Evolutionary conservation across 768 basidiomycete species (phyloP), one percentile per base, ranked within the genome.

Genomic region (Xanthoconium purpureum): DNA sequence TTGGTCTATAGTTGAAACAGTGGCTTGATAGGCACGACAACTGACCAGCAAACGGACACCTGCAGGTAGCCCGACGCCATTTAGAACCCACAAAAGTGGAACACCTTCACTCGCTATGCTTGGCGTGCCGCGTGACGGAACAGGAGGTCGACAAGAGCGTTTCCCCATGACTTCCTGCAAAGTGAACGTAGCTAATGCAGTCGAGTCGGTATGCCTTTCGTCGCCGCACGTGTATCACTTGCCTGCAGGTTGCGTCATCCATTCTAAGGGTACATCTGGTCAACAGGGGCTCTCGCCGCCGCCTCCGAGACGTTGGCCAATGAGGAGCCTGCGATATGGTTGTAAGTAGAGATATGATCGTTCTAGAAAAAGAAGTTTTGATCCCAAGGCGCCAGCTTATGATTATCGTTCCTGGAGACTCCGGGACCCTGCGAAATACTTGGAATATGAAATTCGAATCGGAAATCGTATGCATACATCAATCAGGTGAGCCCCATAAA

Each of bases 1-100:
- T 33, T 24, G 38, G 15, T 37, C 43, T 20, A 29, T 32, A 28
- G 18, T 38, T 49, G 37, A 29, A 47, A 18, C 28, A 14, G 65
- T 66, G 66, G 56, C 63, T 67, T 67, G 66, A 65, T 59, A 44
- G 36, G 35, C 8, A 48, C 55, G 33, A 47, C 56, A 50, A 40
- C 44, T 32, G 9, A 28, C 43, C 37, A 45, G 45, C n/a, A 28
- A 17, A 51, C 11, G 50, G 15, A 52, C 52, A 36, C 52, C 54
- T 56, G 59, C 55, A 57, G 53, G 55, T 32, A 49, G n/a, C n/a
- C 51, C 59, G 42, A 64, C 47, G 44, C 56, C 56, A 49, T 56
- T 11, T n/a, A 50, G 38, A 43, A 28, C 46, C 62, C 59, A 61
- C 13, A 45, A 43, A 36, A 48, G 6, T 59, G 65, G 65, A 55